phyloP scores from a whole-genome alignment of 192 early-diverging fungal genomes.

The Thamnidium elegans region DNA sequence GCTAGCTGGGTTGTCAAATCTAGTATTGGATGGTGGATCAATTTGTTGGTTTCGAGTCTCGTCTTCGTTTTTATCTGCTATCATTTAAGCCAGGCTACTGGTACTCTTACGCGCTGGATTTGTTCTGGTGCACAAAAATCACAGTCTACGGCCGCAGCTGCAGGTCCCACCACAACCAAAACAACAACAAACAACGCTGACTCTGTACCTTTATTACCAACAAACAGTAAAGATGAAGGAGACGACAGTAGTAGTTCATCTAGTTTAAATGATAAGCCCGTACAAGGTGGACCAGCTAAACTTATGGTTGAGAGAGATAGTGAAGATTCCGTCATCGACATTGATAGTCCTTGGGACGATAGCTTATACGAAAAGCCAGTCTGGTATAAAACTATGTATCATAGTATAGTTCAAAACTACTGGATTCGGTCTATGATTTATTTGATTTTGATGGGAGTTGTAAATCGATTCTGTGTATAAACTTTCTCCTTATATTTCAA shows the following conservation, averaged over 20 bases:
- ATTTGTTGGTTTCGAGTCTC: slow-evolving; percentile 41
- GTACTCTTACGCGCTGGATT: slow-evolving; percentile 24
- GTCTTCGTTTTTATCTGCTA: slow-evolving; percentile 53
- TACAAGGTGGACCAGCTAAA: not conserved
- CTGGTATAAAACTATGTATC: not conserved
- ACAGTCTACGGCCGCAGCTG: too few relatives aligned
- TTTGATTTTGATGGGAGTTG: not conserved
- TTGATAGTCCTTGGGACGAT: not conserved
- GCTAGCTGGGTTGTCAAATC: slow-evolving; percentile 33
- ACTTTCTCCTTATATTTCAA: too few relatives aligned
- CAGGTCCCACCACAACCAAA: not conserved
- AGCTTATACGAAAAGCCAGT: not conserved
- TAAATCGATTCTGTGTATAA: slow-evolving; percentile 8
- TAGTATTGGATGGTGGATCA: slow-evolving; percentile 45
- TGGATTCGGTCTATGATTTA: not conserved
- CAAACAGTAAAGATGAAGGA: not conserved
- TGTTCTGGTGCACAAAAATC: slow-evolving; percentile 10
- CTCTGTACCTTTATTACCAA: slow-evolving; percentile 18
- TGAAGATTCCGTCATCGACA: too few relatives aligned
- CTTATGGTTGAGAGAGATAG: not conserved
- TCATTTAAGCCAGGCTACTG: slow-evolving; percentile 46
- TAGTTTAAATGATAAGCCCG: not conserved
- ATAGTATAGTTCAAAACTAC: not conserved
- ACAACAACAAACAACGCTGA: slow-evolving; percentile 8
- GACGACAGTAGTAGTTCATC: not conserved